Evolutionary conservation across 331 rosid species (phyloP).

Genomic region (Erythrophleum ivorense): DNA sequence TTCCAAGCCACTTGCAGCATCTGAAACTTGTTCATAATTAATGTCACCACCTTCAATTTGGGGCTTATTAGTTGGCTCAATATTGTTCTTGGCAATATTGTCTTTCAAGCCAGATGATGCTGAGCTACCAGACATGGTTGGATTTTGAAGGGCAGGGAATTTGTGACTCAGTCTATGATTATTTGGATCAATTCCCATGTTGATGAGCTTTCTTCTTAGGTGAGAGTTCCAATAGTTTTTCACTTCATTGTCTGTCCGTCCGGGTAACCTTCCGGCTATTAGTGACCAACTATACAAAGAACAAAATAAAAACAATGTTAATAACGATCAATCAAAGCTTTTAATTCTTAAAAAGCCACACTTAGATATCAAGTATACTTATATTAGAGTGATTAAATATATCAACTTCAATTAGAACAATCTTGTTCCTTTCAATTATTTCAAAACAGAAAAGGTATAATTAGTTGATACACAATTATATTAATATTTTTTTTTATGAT

Average conservation of each 20-base stretch:
- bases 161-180: slow-evolving; percentile 53
- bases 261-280: slow-evolving; percentile 89
- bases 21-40: slow-evolving; percentile 48
- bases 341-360: not conserved
- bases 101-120: slow-evolving; percentile 29
- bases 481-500: no score
- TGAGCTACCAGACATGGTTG: slow-evolving; percentile 26
- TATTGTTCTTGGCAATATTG: not conserved
- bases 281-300: slow-evolving; percentile 70
- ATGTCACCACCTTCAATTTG: not conserved
- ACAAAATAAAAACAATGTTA: not conserved
- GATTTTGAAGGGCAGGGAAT: slow-evolving; percentile 20
- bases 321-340: not conserved
- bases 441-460: not conserved
- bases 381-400: not conserved
- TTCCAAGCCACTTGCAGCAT: slow-evolving; percentile 55
- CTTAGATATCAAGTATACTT: no score
- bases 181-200: slow-evolving; percentile 72
- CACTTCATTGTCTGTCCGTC: slow-evolving; percentile 87
- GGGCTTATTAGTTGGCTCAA: slow-evolving; percentile 28
- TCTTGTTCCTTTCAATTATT: no score
- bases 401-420: not conserved
- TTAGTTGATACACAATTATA: no score
- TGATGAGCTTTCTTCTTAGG: slow-evolving; percentile 67
- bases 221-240: slow-evolving; percentile 90